Percentiles rank a stretch among this genome's conserved stretches.
Conservation (phyloP, 306 rosid species). For the Citrullus colocynthis region DNA sequence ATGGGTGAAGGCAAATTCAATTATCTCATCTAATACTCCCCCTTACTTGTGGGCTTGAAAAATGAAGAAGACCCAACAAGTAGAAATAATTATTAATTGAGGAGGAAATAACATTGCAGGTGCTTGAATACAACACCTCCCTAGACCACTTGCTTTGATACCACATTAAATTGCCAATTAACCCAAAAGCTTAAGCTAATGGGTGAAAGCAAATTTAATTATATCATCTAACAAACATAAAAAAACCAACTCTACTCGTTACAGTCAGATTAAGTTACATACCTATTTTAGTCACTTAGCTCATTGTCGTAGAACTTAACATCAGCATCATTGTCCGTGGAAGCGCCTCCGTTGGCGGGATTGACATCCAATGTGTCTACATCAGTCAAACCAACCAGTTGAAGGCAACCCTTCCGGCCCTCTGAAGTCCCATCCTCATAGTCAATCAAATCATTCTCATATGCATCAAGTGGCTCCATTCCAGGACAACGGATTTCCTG, state of each 20-base stretch:
- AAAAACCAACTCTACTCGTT: background rate
- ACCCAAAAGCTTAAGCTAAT: no score
- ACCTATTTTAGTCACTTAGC: constrained; percentile 39
- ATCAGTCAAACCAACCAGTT: constrained; percentile 33
- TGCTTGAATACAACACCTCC: no score
- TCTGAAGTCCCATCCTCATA: constrained; percentile 45
- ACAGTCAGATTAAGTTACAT: constrained; percentile 9
- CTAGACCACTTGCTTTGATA: no score
- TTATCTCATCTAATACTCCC: no score
- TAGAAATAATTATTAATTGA: no score
- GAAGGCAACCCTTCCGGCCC: constrained; percentile 39
- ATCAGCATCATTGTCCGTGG: constrained; percentile 55
- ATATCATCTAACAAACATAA: no score
- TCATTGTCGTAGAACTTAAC: constrained; percentile 62
- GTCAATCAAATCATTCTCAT: constrained; percentile 53
- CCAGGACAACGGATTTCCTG: constrained; percentile 47
- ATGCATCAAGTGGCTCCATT: constrained; percentile 43
- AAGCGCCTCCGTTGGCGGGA: constrained; percentile 33
- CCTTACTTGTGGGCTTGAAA: no score
- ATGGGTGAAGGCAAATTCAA: no score
- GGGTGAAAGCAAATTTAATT: no score
- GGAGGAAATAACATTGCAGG: no score
- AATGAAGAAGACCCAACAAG: no score
- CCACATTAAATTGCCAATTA: no score
- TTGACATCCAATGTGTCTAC: constrained; percentile 32